Evolutionary conservation across 2,329 filamentous ascomycete species (phyloP).

Genomic region (Sporothrix mexicana): DNA sequence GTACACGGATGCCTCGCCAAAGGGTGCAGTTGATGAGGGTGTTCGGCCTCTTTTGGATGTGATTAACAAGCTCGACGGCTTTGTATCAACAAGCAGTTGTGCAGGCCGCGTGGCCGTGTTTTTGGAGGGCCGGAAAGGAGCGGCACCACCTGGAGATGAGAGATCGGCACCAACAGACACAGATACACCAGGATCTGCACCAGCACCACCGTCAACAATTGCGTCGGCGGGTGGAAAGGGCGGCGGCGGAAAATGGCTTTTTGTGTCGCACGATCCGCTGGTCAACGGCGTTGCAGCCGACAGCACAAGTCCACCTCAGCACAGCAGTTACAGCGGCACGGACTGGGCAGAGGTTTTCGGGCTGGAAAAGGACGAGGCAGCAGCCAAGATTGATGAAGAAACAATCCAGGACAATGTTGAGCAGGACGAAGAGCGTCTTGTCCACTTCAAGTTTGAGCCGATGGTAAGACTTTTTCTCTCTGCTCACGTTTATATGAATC

Average conservation of each 20-base stretch:
- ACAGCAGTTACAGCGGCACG: constrained; percentile 30
- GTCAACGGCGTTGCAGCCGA: constrained; percentile 38
- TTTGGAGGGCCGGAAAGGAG: constrained; percentile 71
- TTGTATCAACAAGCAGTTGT: constrained; percentile 93
- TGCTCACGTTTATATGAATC: background rate
- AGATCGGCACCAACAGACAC: constrained; percentile 36
- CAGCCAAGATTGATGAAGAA: constrained; percentile 31
- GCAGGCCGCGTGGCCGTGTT: constrained; percentile 88
- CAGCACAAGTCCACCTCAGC: constrained; percentile 39
- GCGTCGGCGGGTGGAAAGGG: constrained; percentile 83
- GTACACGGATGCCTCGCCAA: constrained; percentile 85
- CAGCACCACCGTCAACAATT: constrained; percentile 39
- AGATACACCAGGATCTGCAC: constrained; percentile 40
- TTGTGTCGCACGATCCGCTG: constrained; percentile 81
- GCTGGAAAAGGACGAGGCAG: constrained; percentile 46
- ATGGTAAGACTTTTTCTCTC: constrained; percentile 68
- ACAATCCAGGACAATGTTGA: constrained; percentile 36
- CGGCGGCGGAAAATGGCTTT: constrained; percentile 82
- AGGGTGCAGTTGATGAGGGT: constrained; percentile 81
- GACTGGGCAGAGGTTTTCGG: constrained; percentile 48
- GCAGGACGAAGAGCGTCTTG: constrained; percentile 46
- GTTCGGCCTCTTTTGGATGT: constrained; percentile 78
- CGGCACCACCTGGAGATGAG: background rate
- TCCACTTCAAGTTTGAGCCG: constrained; percentile 93
- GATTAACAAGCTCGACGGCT: constrained; percentile 75